Base-by-base conservation (phyloP, 2,329 filamentous ascomycete species). In the Pseudocercospora fuligena region DNA sequence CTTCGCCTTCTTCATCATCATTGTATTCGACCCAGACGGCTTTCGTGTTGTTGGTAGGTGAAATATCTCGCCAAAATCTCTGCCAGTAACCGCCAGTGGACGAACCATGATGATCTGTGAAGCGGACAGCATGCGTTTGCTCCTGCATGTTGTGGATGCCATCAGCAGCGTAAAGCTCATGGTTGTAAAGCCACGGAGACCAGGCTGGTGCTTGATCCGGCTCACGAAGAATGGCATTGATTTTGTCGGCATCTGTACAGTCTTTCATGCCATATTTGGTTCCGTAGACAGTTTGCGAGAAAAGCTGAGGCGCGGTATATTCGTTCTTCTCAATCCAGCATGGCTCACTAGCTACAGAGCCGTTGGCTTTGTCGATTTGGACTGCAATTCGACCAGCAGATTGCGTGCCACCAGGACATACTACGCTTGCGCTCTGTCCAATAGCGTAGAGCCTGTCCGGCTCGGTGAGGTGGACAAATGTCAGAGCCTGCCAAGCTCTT, bases 321-420 rank as follows among this genome's bases (percentile, higher is more conserved):
- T 54, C 51, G 12, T 54, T 54, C 51, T 54, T 54, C 25, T 54
- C 51, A n/a, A 54, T 54, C 21, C 25, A 54, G 25, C 51, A 54
- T 54, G 51, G 51, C 11, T 54, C 25, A n/a, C 12, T 7, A n/a
- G 51, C 51, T n/a, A 16, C 21, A 23, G 51, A n/a, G 25, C 51
- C 51, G 16, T 29, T 14, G 9, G 9, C 25, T 27, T 54, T 25
- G 51, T 54, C 25, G 9, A 54, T 8, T 29, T n/a, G 51, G 16
- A 54, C 51, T 27, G 51, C 25, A 29, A 54, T 31, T 3, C 21
- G 51, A 9, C 51, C 51, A 27, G 51, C 25, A n/a, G 51, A 29
- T n/a, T 29, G 51, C 16, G 14, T 25, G 51, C 25, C 51, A 7
- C 51, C 23, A 2, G 51, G 51, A 14, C 51, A 27, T 54, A n/a